Percentiles rank a stretch among this genome's conserved stretches.
Conservation (phyloP, 108 stramenopile species). For the Cyclotella choctawhatcheeana region DNA sequence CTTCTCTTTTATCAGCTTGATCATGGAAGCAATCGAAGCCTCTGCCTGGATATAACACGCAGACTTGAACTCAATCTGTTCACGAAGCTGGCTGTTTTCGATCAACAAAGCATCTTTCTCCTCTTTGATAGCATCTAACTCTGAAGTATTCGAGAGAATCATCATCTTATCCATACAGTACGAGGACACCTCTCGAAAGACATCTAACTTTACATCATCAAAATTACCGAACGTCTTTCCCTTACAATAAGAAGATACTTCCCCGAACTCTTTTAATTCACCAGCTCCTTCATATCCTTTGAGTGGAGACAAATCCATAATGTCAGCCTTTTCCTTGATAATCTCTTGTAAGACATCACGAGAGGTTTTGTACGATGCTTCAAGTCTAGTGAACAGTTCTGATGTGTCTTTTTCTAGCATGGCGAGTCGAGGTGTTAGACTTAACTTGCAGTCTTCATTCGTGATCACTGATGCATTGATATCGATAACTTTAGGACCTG, state of each 20-base stretch:
- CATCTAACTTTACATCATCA: background rate
- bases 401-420: background rate
- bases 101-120: background rate
- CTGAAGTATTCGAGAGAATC: background rate
- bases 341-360: background rate
- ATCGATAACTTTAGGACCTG: background rate
- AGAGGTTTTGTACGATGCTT: background rate
- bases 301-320: background rate
- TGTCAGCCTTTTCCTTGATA: background rate
- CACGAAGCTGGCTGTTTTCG: too few species aligned
- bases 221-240: background rate
- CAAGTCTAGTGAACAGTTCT: background rate
- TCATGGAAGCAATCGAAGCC: constrained; percentile 5
- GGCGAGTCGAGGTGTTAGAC: background rate
- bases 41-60: constrained; percentile 1
- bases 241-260: background rate
- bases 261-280: background rate
- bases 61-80: too few species aligned
- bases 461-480: background rate
- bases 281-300: background rate
- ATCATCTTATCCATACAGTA: background rate
- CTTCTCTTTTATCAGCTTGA: background rate
- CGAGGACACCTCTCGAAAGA: background rate
- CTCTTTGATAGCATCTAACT: background rate
- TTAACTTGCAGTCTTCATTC: background rate